Percentiles rank a stretch among this genome's conserved stretches.
Evolutionary conservation across 2,329 filamentous ascomycete genomes (phyloP).

Genomic region (Ceratocystis diversiconidia): DNA sequence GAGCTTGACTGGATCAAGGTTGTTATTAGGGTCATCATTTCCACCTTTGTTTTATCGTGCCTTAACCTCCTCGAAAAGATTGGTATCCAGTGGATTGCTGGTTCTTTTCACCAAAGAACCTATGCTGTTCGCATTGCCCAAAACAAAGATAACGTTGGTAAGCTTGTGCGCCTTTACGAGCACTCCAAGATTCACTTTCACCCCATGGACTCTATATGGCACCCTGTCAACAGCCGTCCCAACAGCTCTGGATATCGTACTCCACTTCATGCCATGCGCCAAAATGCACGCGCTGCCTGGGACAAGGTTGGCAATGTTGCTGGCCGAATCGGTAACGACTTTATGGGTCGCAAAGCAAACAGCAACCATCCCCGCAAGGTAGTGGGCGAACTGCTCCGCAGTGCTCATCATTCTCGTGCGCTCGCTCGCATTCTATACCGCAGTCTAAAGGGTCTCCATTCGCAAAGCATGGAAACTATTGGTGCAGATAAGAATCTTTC

Average conservation of each 20-base stretch:
- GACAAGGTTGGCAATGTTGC: slow-evolving; percentile 75
- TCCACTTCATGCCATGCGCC: slow-evolving; percentile 57
- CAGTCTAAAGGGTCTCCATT: slow-evolving; percentile 40
- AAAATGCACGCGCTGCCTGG: slow-evolving; percentile 60
- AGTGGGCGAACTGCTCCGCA: slow-evolving; percentile 60
- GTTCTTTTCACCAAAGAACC: slow-evolving; percentile 79
- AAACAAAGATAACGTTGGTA: slow-evolving; percentile 76
- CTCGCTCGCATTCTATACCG: slow-evolving; percentile 79
- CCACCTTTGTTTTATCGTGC: slow-evolving; percentile 63
- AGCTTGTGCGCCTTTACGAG: slow-evolving; percentile 42
- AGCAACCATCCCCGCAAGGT: slow-evolving; percentile 75
- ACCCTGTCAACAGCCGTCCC: slow-evolving; percentile 26
- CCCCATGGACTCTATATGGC: slow-evolving; percentile 37
- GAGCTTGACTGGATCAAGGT: slow-evolving; percentile 56
- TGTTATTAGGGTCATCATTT: slow-evolving; percentile 74
- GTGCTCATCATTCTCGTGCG: slow-evolving; percentile 61
- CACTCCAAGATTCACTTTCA: slow-evolving; percentile 64
- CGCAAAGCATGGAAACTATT: slow-evolving; percentile 4
- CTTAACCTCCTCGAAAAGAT: slow-evolving; percentile 87
- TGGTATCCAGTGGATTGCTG: slow-evolving; percentile 85
- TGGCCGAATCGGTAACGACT: slow-evolving; percentile 75
- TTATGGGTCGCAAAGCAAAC: slow-evolving; percentile 57
- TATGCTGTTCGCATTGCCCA: slow-evolving; percentile 83
- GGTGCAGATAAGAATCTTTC: slow-evolving; percentile 6
- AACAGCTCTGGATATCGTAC: slow-evolving; percentile 50